These are phyloP conservation scores for Agaricus blazei DNA, from an alignment of 768 basidiomycete genomes.

Conservation along the genomic window DNA sequence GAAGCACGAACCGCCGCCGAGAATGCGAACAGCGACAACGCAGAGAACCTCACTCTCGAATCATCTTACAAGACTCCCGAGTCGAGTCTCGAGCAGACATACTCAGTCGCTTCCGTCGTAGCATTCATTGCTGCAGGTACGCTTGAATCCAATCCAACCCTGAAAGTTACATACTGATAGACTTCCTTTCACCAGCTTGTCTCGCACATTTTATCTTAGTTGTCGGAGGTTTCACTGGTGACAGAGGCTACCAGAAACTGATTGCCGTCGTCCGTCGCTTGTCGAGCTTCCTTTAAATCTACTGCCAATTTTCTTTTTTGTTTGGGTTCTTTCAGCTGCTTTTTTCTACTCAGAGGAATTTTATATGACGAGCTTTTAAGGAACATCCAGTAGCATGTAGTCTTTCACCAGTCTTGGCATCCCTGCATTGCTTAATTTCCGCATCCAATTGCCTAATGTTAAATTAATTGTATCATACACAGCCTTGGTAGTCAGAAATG, in stretches of 20 bases:
- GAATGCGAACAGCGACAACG: conserved; percentile 5
- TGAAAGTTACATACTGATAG: neutral
- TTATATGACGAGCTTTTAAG: too few species aligned
- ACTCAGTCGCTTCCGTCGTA: conserved; percentile 27
- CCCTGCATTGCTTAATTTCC: too few species aligned
- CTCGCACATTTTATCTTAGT: conserved; percentile 45
- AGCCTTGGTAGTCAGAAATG: too few species aligned
- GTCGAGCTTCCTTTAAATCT: conserved; percentile 10
- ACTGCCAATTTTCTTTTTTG: neutral
- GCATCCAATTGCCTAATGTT: too few species aligned
- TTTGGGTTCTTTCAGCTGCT: too few species aligned
- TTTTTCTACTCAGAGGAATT: too few species aligned
- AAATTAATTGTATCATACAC: too few species aligned
- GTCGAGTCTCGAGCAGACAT: conserved; percentile 17
- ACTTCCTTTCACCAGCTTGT: conserved; percentile 30
- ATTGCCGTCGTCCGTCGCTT: conserved; percentile 37
- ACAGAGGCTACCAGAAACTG: conserved; percentile 40
- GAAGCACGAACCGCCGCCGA: conserved; percentile 12
- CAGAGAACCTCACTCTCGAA: conserved; percentile 1
- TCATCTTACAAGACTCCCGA: neutral
- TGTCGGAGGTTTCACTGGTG: conserved; percentile 41
- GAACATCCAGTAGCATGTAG: too few species aligned
- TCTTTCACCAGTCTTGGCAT: too few species aligned
- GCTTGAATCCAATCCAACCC: neutral
- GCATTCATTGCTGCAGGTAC: conserved; percentile 30